phyloP scores from a whole-genome alignment of 2,329 filamentous ascomycete genomes.

The Furcasterigmium sp. region DNA sequence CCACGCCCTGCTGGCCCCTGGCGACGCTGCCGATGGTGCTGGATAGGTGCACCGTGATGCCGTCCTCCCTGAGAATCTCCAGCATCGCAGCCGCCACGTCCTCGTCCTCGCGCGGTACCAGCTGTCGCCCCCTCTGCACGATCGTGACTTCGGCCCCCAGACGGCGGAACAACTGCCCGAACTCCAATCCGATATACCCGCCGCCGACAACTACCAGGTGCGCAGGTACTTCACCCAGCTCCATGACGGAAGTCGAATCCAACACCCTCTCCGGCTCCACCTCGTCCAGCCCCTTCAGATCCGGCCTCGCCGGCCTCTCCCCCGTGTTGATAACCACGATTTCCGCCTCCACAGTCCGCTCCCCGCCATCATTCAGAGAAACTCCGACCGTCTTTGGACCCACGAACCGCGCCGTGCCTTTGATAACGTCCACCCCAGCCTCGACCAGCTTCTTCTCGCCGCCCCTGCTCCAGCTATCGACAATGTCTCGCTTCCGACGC shows the following conservation, averaged over 20 bases:
- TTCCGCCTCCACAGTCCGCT: slow-evolving; percentile 26
- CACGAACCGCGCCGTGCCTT: slow-evolving; percentile 38
- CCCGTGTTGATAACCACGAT: slow-evolving; percentile 42
- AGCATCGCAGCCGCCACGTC: slow-evolving; percentile 38
- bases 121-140: slow-evolving; percentile 34
- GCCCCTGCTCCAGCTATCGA: slow-evolving; percentile 41
- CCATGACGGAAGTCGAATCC: slow-evolving; percentile 42
- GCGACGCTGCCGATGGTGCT: slow-evolving; percentile 22
- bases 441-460: slow-evolving; percentile 34
- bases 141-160: slow-evolving; percentile 44
- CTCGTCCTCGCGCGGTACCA: slow-evolving; percentile 40
- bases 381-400: slow-evolving; percentile 32
- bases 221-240: slow-evolving; percentile 36
- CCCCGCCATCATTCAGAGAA: slow-evolving; percentile 19
- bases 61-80: slow-evolving; percentile 39
- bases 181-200: slow-evolving; percentile 48
- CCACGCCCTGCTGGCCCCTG: slow-evolving; percentile 6
- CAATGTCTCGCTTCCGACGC: slow-evolving; percentile 48
- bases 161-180: slow-evolving; percentile 45
- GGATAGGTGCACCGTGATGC: slow-evolving; percentile 34
- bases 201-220: slow-evolving; percentile 48
- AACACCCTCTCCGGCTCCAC: slow-evolving; percentile 30
- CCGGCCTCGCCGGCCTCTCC: slow-evolving; percentile 32
- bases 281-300: slow-evolving; percentile 28
- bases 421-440: slow-evolving; percentile 37